Conservation (phyloP, 192 early-diverging fungal species). For the Diversispora epigaea region DNA sequence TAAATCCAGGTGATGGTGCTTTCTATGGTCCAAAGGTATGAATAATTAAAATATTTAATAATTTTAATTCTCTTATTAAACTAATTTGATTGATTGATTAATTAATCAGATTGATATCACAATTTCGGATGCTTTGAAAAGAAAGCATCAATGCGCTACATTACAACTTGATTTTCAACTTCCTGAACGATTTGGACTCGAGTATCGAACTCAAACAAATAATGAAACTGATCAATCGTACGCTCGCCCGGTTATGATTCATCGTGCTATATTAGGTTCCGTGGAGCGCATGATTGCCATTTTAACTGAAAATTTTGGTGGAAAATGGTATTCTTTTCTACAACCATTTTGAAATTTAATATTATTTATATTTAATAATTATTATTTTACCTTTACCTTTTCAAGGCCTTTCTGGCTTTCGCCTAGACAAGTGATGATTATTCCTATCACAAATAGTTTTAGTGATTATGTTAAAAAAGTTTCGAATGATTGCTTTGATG, state of each 20-base stretch:
- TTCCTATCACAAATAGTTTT: slow-evolving; percentile 81
- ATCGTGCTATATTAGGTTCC: slow-evolving; percentile 96
- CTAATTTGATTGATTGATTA: not conserved
- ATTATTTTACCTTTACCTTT: not conserved
- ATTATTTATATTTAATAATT: not conserved
- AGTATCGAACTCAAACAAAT: slow-evolving; percentile 74
- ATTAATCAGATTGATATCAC: slow-evolving; percentile 81
- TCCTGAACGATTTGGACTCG: slow-evolving; percentile 89
- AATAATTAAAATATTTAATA: not conserved
- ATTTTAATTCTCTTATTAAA: not conserved
- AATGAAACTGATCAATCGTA: slow-evolving; percentile 51
- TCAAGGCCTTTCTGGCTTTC: slow-evolving; percentile 88
- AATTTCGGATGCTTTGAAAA: slow-evolving; percentile 88
- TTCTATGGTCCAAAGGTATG: slow-evolving; percentile 96
- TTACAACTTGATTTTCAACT: slow-evolving; percentile 99
- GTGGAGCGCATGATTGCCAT: slow-evolving; percentile 96
- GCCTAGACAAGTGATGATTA: slow-evolving; percentile 87
- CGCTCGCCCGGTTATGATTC: slow-evolving; percentile 93
- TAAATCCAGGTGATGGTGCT: slow-evolving; percentile 95
- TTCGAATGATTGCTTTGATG: slow-evolving; percentile 61
- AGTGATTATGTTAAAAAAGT: slow-evolving; percentile 84
- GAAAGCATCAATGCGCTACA: slow-evolving; percentile 94
- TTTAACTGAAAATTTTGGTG: slow-evolving; percentile 92
- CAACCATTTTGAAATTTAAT: not conserved
- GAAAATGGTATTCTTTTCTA: slow-evolving; percentile 69